phyloP scores from a whole-genome alignment of 495 filamentous ascomycete genomes.

The Hypoxylon rickii region DNA sequence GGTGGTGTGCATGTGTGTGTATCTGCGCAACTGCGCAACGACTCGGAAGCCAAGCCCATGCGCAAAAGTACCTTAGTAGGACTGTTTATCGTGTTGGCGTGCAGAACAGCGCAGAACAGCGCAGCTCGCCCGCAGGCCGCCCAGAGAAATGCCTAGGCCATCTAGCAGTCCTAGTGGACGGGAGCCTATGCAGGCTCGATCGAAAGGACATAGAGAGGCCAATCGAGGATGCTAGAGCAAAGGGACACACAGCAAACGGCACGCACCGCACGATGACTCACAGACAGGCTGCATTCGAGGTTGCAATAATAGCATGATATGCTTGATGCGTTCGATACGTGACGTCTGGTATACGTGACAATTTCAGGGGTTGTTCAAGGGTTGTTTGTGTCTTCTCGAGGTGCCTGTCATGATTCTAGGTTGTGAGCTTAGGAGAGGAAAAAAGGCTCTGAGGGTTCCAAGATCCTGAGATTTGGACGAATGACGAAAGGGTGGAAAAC shows the following conservation, averaged over 20 bases:
- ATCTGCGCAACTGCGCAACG: conserved; percentile 22
- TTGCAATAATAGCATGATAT: conserved; percentile 16
- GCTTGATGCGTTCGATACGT: conserved; percentile 20
- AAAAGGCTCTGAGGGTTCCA: too few relatives aligned
- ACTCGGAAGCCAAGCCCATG: too few relatives aligned
- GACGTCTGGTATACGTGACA: conserved; percentile 13
- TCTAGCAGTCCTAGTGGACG: conserved; percentile 14
- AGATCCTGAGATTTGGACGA: too few relatives aligned
- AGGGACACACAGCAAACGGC: conserved; percentile 5
- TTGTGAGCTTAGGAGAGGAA: too few relatives aligned
- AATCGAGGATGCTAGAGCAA: conserved; percentile 6
- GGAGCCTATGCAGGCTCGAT: conserved; percentile 13
- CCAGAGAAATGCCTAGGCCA: conserved; percentile 19
- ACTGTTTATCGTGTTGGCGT: not conserved
- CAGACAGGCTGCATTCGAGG: conserved; percentile 18
- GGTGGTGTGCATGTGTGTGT: too few relatives aligned
- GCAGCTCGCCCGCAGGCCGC: conserved; percentile 14
- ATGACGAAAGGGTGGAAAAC: too few relatives aligned
- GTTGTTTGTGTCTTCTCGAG: too few relatives aligned
- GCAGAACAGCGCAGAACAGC: conserved; percentile 8
- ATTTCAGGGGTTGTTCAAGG: too few relatives aligned
- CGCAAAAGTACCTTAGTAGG: too few relatives aligned
- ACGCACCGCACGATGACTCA: conserved; percentile 30
- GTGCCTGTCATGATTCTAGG: not conserved
- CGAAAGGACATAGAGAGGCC: conserved; percentile 9